Evolutionary conservation across 306 rosid species (phyloP), one percentile per base, ranked within the genome.

Genomic region (Acacia acuminata): DNA sequence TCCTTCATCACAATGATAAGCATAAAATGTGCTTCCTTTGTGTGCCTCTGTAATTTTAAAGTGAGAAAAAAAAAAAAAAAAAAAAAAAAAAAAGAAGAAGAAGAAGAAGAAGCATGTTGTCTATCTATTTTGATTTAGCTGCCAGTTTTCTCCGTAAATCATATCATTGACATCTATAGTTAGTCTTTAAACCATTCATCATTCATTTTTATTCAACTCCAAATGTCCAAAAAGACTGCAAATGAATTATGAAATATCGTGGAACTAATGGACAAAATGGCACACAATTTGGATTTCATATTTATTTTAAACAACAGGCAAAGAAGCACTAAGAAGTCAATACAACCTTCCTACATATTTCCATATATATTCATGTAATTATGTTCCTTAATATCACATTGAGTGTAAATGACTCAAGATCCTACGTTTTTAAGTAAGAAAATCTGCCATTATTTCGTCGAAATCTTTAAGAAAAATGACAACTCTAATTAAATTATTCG

Each of bases 191-290:
- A 36, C 40, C 7, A 36, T 36, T 36, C 4, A 36, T 5, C 40
- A 36, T 55, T 27, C 3, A 19, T 50, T 68, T 9, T 40, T 19
- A 36, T 36, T n/a, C 0, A 81, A 72, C 71, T 30, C 42, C 22
- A 48, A 50, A 63, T 76, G 38, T 84, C 84, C 22, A 71, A 47
- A 48, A 80, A 84, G 65, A 10, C 71, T 80, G 87, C 82, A 71
- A 66, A 85, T 48, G 72, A 68, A 81, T 48, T 7, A 71, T 43
- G 2, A 30, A 36, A 67, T 64, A 27, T 61, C 36, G 38, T n/a
- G 36, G 40, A 30, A 24, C 36, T 19, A 20, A 7, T 40, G 64
- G 73, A 76, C 22, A 47, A 65, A 55, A 73, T 22, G 36, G 36
- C 75, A 2, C 55, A n/a, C 34, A 70, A 66, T 71, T 11, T 71